Conservation (phyloP, 331 rosid genomes). For the Saraca asoca region DNA sequence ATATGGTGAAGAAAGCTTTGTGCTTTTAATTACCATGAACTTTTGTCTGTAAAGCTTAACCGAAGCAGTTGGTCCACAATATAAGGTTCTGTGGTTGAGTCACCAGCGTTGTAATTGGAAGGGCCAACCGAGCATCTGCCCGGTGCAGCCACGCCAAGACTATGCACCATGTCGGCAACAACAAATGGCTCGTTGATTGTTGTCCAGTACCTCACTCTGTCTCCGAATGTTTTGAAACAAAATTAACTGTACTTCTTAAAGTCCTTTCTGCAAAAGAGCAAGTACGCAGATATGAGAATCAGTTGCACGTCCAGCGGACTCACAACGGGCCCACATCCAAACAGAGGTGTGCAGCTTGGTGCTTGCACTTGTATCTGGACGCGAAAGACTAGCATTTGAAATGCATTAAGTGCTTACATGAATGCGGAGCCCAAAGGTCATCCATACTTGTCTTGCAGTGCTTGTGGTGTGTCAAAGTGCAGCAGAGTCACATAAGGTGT, state of each 20-base stretch:
- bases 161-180: slow-evolving; percentile 21
- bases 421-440: slow-evolving; percentile 29
- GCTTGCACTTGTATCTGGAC: too few species aligned
- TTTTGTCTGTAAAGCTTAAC: slow-evolving; percentile 35
- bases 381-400: too few species aligned
- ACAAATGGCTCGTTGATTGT: slow-evolving; percentile 45
- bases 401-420: slow-evolving; percentile 22
- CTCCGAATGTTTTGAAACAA: slow-evolving; percentile 38
- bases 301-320: too few species aligned
- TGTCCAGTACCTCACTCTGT: slow-evolving; percentile 46
- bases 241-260: slow-evolving; percentile 40
- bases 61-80: slow-evolving; percentile 28
- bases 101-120: slow-evolving; percentile 9
- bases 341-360: too few species aligned
- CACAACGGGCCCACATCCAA: too few species aligned
- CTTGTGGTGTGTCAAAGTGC: slow-evolving; percentile 42
- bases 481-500: slow-evolving; percentile 40
- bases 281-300: not conserved
- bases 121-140: slow-evolving; percentile 33
- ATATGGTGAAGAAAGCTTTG: not conserved
- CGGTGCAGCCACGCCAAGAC: slow-evolving; percentile 30
- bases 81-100: slow-evolving; percentile 46
- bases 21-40: slow-evolving; percentile 32
- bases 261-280: slow-evolving; percentile 28
- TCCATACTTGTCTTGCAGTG: slow-evolving; percentile 37